A percentile compares a stretch with the other conserved stretches of the same genome.
Conservation (phyloP, 441 rosid genomes). For the Pelargonium myrrhifolium region DNA sequence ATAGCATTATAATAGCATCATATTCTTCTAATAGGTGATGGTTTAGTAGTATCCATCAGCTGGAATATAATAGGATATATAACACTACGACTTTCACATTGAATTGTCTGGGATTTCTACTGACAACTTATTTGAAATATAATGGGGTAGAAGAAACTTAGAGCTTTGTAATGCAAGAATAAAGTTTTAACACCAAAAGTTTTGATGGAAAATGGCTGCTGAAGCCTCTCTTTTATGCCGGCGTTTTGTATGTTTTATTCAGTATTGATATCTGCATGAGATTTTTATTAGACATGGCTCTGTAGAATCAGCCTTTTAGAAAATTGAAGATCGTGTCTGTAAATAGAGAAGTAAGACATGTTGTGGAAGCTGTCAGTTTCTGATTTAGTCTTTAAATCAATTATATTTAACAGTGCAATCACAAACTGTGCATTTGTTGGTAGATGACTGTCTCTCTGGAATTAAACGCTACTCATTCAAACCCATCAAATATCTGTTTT, state of each 20-base stretch:
- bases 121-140: neutral
- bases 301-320: neutral
- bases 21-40: neutral
- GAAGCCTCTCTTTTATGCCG: no score
- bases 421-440: conserved; percentile 11
- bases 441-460: conserved; percentile 7
- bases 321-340: neutral
- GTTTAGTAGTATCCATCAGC: neutral
- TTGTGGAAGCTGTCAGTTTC: neutral
- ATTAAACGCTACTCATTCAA: neutral
- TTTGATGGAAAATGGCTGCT: no score
- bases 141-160: neutral
- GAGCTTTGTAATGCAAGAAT: neutral
- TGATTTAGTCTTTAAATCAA: neutral
- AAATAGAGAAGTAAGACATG: neutral
- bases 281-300: neutral
- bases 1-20: neutral
- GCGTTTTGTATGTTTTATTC: no score
- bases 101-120: neutral
- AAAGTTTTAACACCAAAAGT: neutral
- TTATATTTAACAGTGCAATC: neutral
- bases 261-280: neutral
- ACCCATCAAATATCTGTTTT: neutral
- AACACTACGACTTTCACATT: neutral
- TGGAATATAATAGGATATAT: neutral